phyloP scores from a whole-genome alignment of 1,284 basidiomycete species.

The Calocybe gambosa region DNA sequence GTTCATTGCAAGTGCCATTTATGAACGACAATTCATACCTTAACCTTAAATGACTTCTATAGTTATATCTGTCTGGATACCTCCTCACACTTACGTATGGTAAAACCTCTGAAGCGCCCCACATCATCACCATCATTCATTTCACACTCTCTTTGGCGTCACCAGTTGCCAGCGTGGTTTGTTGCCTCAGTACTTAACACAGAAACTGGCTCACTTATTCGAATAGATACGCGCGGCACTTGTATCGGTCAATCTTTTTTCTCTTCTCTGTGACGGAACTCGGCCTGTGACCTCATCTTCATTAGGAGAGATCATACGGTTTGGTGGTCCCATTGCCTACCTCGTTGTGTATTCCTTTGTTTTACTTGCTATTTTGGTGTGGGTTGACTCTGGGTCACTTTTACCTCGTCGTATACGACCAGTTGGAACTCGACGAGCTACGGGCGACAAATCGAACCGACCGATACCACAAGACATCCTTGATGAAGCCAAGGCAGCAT shows the following conservation, averaged over 20 bases:
- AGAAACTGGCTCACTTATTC: not conserved
- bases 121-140: slow-evolving; percentile 59
- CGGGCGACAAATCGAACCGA: slow-evolving; percentile 11
- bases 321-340: slow-evolving; percentile 73
- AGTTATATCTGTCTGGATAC: slow-evolving; percentile 63
- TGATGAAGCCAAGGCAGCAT: slow-evolving; percentile 46
- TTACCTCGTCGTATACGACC: slow-evolving; percentile 16
- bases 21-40: not conserved
- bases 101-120: slow-evolving; percentile 46
- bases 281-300: slow-evolving; percentile 41
- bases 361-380: slow-evolving; percentile 28
- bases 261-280: slow-evolving; percentile 61
- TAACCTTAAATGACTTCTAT: slow-evolving; percentile 1
- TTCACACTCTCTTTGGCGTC: slow-evolving; percentile 63
- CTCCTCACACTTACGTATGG: slow-evolving; percentile 68
- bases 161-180: slow-evolving; percentile 64
- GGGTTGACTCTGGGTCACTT: slow-evolving; percentile 29
- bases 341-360: slow-evolving; percentile 43
- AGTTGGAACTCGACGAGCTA: slow-evolving; percentile 10
- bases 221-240: slow-evolving; percentile 52
- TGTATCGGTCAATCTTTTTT: slow-evolving; percentile 74
- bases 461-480: slow-evolving; percentile 39
- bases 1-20: slow-evolving; percentile 49
- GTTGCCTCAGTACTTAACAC: slow-evolving; percentile 21
- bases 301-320: slow-evolving; percentile 51